Base-by-base conservation (phyloP, 176 grass and related monocot genomes). In the Oryza glumipatula region DNA sequence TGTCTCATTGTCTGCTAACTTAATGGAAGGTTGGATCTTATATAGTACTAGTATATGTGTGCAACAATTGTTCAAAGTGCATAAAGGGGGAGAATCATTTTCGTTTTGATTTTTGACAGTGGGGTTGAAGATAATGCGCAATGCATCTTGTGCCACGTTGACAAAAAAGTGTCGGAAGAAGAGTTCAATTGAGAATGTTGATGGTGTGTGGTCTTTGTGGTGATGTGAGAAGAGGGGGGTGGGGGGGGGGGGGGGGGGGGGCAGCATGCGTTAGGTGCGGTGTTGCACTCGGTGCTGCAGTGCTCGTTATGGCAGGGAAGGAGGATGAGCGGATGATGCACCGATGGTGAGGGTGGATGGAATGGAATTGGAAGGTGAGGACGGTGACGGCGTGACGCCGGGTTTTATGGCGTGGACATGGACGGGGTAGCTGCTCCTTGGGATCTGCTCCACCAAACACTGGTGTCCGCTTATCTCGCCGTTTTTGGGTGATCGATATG, bases 1-100 rank as follows among this genome's bases (percentile, higher is more conserved):
- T 28, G 54, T 8, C 26, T 58, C 13, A 68, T 54, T 82, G 8
- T 90, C 51, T 43, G 41, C 41, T 86, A 82, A 72, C 56, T n/a
- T 78, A 41, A 66, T 58, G 44, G 15, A 73, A 5, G 19, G 22
- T 65, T 79, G 15, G 60, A 58, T 84, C 24, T 32, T 32, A 32
- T 32, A 32, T 32, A 32, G 30, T 32, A 3, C 30, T 32, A 32
- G 30, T 36, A 3, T 19, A 60, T 41, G 8, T 41, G 1, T 68
- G 76, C 7, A 67, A 46, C 67, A 54, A 41, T 14, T 11, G 38
- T 48, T 11, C 28, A 65, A 80, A 63, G 0, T 80, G 21, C 64
- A 28, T 1, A 2, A 26, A 24, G 6, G 14, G 26, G 14, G 15
- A 32, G 21, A 39, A 15, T 7, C n/a, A 26, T 60, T 39, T 16